Evolutionary conservation across 768 basidiomycete genomes (phyloP), one percentile per base, ranked within the genome.

Genomic region (Boletellus ananas): DNA sequence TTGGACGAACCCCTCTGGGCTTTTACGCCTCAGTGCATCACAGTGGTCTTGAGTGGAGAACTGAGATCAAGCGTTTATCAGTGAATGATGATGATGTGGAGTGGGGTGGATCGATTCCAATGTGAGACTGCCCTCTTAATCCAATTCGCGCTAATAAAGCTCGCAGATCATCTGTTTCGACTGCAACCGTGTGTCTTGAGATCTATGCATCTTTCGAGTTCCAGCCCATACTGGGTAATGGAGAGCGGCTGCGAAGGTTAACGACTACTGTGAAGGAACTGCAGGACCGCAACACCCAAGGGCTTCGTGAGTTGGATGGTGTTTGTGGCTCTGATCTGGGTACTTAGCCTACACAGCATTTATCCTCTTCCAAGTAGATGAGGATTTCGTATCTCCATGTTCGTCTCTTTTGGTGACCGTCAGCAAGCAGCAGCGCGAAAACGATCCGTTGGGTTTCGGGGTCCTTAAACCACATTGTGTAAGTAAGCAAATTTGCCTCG

Each of bases 141-240:
- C 16, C 3, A 17, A 11, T 12, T 20, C 8, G 7, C 3, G 5
- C 37, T 45, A n/a, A 52, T 17, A 14, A 4, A 17, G 17, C 6
- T 18, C 11, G 9, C 14, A 54, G 55, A 16, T 47, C 52, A 3
- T 49, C 41, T 14, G 51, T 48, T 27, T 21, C 6, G 9, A 40
- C 54, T 20, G 44, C 52, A 13, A 31, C 7, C 3, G n/a, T 56
- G 6, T 20, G 16, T 48, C 21, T 56, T 34, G 17, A 8, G 7
- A 9, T 49, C 12, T 34, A 45, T 25, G 54, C 34, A 12, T 52
- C 51, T 0, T 49, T 43, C 18, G 47, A 53, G 33, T 25, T 49
- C 3, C 43, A 43, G 23, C 51, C 47, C 18, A 45, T 46, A 7
- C 33, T 55, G 6, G 51, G 54, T 18, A 27, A 29, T 13, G 51